Base-by-base conservation (phyloP, 2,329 filamentous ascomycete species). In the Fonsecaea pedrosoi region DNA sequence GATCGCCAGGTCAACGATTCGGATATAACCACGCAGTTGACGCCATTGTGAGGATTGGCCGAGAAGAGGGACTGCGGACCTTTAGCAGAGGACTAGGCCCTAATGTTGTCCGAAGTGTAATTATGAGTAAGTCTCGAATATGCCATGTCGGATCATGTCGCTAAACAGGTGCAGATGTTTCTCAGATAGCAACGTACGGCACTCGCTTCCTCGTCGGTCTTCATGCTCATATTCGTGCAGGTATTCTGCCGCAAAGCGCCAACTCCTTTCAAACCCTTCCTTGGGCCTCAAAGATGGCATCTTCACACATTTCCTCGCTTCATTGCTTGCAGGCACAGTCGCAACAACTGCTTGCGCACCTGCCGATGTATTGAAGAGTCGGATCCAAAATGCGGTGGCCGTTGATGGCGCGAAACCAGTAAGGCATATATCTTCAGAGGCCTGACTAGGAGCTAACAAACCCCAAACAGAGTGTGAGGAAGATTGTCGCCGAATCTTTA, bases 311-410 rank as follows among this genome's bases (percentile, higher is more conserved):
- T 69, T 69, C 38, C 58, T 69, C 13, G 67, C 67, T 12, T 69
- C 67, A 4, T 60, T 69, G 8, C 35, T 69, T 13, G 67, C 67
- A 18, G 67, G 67, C 25, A 69, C 67, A 6, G 67, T 69, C 25
- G 67, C 67, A 25, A 69, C 67, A 25, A 69, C 67, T 35, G 67
- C 67, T 25, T 69, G 67, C 35, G 67, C 67, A 34, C 67, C 67
- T 15, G 67, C 67, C 25, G 67, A 69, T 57, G 67, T 69, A 5
- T 53, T 69, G 32, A 69, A 69, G 60, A 69, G 67, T 53, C 50
- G 67, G 42, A 35, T 69, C 12, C 67, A 69, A 18, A 69, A 69
- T 60, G 67, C 67, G 18, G 67, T 67, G 2, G 37, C 58, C 5
- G 54, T 69, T 9, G 58, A 69, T 25, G 67, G 67, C 13, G 65